These are phyloP conservation scores for Penicillium waksmanii DNA, from an alignment of 495 filamentous ascomycete species.

Conservation along the genomic window DNA sequence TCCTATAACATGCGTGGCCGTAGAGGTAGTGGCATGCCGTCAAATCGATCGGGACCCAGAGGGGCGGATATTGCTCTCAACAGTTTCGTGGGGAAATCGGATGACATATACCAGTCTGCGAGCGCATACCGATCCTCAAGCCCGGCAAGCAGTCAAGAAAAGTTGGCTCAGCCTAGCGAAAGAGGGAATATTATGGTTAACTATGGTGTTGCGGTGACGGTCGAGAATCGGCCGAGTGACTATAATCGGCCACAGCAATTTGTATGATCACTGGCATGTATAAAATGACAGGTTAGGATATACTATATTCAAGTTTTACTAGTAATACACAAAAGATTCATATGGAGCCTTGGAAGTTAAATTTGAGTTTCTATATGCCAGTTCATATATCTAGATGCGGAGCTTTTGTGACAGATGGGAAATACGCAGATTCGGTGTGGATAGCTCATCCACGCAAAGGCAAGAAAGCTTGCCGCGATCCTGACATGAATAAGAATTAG, in stretches of 20 bases:
- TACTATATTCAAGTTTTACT: too few relatives aligned
- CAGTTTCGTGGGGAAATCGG: conserved; percentile 1
- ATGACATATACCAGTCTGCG: conserved; percentile 6
- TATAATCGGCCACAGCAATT: conserved; percentile 2
- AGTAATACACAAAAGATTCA: too few relatives aligned
- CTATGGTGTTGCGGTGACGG: conserved; percentile 13
- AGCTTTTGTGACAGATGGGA: too few relatives aligned
- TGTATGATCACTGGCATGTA: neutral
- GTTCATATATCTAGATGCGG: too few relatives aligned
- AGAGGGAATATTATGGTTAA: conserved; percentile 15
- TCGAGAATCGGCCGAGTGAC: conserved; percentile 11
- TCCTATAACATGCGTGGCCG: conserved; percentile 13
- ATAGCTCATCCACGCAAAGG: too few relatives aligned
- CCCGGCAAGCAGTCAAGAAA: conserved; percentile 22
- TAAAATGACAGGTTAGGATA: too few relatives aligned
- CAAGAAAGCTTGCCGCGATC: too few relatives aligned
- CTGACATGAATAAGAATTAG: too few relatives aligned
- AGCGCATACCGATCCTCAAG: conserved; percentile 18
- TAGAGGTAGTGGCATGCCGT: conserved; percentile 17
- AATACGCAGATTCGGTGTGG: too few relatives aligned
- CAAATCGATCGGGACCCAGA: conserved; percentile 1
- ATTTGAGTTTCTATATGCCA: too few relatives aligned
- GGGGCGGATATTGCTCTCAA: conserved; percentile 12
- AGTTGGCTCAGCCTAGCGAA: conserved; percentile 10
- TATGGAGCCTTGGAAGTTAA: too few relatives aligned